These are phyloP conservation scores for Eucalyptus decipiens DNA, from an alignment of 345 rosid species.

Conservation along the genomic window DNA sequence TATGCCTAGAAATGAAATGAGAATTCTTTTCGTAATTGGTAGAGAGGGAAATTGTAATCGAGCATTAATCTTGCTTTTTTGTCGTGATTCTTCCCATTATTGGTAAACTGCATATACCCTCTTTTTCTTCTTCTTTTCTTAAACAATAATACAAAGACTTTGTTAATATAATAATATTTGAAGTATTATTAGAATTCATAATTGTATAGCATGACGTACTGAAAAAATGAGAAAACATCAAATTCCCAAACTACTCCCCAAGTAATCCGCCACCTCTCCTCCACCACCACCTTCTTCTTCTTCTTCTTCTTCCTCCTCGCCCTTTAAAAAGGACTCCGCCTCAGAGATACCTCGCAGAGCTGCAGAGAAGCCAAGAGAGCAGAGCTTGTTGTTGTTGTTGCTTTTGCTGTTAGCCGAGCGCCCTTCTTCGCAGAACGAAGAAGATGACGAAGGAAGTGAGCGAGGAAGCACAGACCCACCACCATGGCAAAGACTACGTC, in stretches of 20 bases:
- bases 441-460: constrained; percentile 78
- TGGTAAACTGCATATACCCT: neutral
- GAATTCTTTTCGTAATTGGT: neutral
- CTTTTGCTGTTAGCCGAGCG: neutral
- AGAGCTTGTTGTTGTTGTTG: neutral
- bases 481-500: constrained; percentile 67
- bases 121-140: neutral
- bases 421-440: neutral
- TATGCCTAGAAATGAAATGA: neutral
- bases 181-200: too few species aligned
- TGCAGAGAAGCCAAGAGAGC: neutral
- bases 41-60: neutral
- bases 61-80: neutral
- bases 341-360: neutral
- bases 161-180: too few species aligned
- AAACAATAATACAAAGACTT: neutral
- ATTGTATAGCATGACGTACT: too few species aligned
- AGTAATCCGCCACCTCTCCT: neutral
- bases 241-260: constrained; percentile 41
- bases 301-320: neutral
- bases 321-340: neutral
- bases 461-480: constrained; percentile 49
- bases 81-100: neutral
- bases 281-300: neutral
- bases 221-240: neutral